phyloP scores from a whole-genome alignment of 257 asterid genomes.

The Solanum clarkiae region DNA sequence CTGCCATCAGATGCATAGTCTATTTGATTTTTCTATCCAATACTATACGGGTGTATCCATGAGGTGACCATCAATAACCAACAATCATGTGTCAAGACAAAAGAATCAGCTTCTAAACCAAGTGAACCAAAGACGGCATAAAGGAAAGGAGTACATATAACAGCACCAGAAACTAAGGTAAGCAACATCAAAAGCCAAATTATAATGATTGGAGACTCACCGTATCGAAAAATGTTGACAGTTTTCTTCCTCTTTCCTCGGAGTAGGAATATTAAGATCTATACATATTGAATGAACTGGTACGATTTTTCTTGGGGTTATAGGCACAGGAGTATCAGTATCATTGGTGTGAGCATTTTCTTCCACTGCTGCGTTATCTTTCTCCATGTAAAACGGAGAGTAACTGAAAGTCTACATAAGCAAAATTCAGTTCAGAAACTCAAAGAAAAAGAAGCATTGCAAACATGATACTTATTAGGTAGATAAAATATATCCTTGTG shows the following conservation, averaged over 20 bases:
- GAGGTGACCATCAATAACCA: not conserved
- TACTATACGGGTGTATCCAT: not conserved
- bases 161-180: not conserved
- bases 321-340: slow-evolving; percentile 17
- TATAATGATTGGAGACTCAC: slow-evolving; percentile 16
- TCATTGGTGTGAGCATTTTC: slow-evolving; percentile 13
- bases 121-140: not conserved
- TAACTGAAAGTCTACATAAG: slow-evolving; percentile 5
- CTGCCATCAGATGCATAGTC: not conserved
- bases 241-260: slow-evolving; percentile 17
- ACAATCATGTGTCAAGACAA: not conserved
- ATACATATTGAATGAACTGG: slow-evolving; percentile 42
- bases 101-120: not conserved
- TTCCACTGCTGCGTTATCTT: slow-evolving; percentile 6
- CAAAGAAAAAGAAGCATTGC: not conserved
- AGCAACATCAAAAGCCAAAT: not conserved
- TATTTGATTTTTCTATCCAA: not conserved
- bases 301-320: slow-evolving; percentile 29
- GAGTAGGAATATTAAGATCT: slow-evolving; percentile 29
- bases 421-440: slow-evolving; percentile 1
- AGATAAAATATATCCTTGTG: not conserved
- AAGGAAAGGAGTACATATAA: not conserved
- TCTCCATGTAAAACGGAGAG: slow-evolving; percentile 28
- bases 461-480: not conserved
- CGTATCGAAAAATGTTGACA: slow-evolving; percentile 67